Conservation (phyloP, 208 protist genomes). For the Trypanosoma rangeli region DNA sequence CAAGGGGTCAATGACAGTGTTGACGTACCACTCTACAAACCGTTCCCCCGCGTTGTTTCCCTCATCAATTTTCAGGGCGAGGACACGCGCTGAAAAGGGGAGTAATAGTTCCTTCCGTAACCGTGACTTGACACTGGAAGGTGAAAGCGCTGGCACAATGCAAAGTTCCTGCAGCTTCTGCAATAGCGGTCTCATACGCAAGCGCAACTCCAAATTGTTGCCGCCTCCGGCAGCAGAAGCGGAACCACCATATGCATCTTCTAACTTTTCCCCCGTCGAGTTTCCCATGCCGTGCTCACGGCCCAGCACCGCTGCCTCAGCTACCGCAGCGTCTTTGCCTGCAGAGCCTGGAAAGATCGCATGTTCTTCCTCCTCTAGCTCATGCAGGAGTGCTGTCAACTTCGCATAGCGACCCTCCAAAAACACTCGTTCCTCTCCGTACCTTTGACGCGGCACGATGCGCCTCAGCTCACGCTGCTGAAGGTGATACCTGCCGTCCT, state of each 20-base stretch:
- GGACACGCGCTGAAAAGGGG: constrained; percentile 74
- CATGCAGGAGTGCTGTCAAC: constrained; percentile 47
- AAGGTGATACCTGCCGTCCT: constrained; percentile 46
- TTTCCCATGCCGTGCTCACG: not conserved
- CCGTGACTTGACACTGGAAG: constrained; percentile 51
- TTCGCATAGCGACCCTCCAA: constrained; percentile 47
- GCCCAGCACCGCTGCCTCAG: not conserved
- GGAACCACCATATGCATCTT: constrained; percentile 21
- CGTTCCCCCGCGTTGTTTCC: constrained; percentile 48
- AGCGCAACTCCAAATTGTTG: constrained; percentile 6
- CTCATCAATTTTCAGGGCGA: constrained; percentile 50
- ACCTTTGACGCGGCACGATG: constrained; percentile 37
- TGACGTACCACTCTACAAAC: constrained; percentile 88
- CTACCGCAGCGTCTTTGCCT: not conserved
- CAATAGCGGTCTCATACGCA: constrained; percentile 19
- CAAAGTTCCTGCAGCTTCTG: constrained; percentile 34
- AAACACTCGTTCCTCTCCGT: constrained; percentile 28
- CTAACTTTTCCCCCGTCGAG: constrained; percentile 18
- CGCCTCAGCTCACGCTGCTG: constrained; percentile 45
- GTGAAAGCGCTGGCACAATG: constrained; percentile 42
- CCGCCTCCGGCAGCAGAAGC: constrained; percentile 9
- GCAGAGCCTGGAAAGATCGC: not conserved
- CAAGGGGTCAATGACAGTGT: constrained; percentile 69
- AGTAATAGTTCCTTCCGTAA: constrained; percentile 78
- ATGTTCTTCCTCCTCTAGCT: constrained; percentile 54